A percentile compares a stretch with the other conserved stretches of the same genome.
phyloP scores from a whole-genome alignment of 2,329 filamentous ascomycete species.

The Fusarium decemcellulare region DNA sequence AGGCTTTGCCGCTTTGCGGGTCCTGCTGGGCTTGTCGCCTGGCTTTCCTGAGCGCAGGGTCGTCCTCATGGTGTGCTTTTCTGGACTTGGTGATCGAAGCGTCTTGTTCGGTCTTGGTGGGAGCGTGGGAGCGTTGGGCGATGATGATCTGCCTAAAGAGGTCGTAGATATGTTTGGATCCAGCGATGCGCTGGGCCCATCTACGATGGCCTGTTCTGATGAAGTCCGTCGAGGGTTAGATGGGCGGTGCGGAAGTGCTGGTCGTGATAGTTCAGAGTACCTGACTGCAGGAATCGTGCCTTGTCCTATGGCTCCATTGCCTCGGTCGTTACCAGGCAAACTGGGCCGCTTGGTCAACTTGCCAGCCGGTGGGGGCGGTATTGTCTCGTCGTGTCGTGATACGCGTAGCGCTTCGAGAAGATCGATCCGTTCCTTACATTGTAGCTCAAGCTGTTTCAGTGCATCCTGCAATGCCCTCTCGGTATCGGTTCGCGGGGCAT shows the following conservation, averaged over 20 bases:
- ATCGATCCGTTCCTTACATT: constrained; percentile 94
- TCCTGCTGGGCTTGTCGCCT: constrained; percentile 58
- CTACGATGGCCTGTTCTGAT: constrained; percentile 62
- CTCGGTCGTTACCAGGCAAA: constrained; percentile 37
- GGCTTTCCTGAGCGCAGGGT: constrained; percentile 68
- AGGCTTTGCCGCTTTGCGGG: constrained; percentile 58
- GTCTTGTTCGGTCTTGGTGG: constrained; percentile 54
- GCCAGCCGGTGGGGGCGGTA: constrained; percentile 29
- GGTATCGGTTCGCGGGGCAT: constrained; percentile 82
- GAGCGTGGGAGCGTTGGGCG: constrained; percentile 48
- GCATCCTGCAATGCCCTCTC: constrained; percentile 88
- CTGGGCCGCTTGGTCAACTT: constrained; percentile 43
- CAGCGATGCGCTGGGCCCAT: constrained; percentile 46
- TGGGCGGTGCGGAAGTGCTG: constrained; percentile 70
- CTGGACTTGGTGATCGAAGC: constrained; percentile 68
- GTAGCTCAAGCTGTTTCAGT: constrained; percentile 84
- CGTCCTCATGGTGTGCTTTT: constrained; percentile 74
- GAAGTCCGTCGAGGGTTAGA: constrained; percentile 68
- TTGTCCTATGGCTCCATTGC: constrained; percentile 79
- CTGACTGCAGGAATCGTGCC: constrained; percentile 86
- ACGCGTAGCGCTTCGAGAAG: constrained; percentile 85
- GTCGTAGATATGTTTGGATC: constrained; percentile 25
- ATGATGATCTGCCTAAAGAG: constrained; percentile 48
- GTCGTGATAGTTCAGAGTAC: constrained; percentile 86
- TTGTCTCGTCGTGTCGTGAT: constrained; percentile 63